Evolutionary conservation across 2,329 filamentous ascomycete species (phyloP).

Genomic region (Phialophora expanda): DNA sequence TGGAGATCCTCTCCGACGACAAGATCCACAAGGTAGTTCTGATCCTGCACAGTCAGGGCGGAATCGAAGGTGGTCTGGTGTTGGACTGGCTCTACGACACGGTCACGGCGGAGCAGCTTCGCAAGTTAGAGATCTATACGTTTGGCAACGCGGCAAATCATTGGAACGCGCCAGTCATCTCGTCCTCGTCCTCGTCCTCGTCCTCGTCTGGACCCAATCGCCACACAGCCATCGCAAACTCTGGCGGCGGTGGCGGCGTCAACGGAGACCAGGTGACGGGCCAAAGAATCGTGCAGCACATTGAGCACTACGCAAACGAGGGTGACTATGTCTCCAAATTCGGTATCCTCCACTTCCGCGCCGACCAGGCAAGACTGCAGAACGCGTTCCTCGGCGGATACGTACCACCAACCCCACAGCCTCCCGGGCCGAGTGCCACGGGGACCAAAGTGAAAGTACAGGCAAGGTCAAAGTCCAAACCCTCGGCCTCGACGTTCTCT

Average conservation of each 20-base stretch:
- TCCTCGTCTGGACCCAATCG: not conserved
- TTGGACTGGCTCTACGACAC: conserved; percentile 79
- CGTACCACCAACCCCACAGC: not conserved
- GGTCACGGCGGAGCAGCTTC: conserved; percentile 67
- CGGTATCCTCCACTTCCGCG: conserved; percentile 66
- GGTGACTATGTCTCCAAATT: conserved; percentile 75
- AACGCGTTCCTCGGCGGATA: not conserved
- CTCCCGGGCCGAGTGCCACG: not conserved
- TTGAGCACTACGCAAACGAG: conserved; percentile 80
- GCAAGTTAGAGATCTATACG: conserved; percentile 74
- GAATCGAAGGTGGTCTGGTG: conserved; percentile 73
- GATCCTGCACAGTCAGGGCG: conserved; percentile 78
- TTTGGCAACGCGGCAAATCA: conserved; percentile 81
- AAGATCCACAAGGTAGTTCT: conserved; percentile 72
- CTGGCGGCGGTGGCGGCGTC: conserved; percentile 6
- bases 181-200: no score
- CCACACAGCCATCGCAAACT: not conserved
- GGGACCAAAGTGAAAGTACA: no score
- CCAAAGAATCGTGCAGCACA: conserved; percentile 65
- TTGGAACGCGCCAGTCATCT: conserved; percentile 71
- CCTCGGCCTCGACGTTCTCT: not conserved
- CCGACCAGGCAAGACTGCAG: conserved; percentile 14
- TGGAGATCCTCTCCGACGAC: conserved; percentile 66
- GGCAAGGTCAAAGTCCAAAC: not conserved
- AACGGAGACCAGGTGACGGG: conserved; percentile 31